Evolutionary conservation across 2,329 filamentous ascomycete genomes (phyloP), one percentile per base, ranked within the genome.

Genomic region (Epichloe baconii): DNA sequence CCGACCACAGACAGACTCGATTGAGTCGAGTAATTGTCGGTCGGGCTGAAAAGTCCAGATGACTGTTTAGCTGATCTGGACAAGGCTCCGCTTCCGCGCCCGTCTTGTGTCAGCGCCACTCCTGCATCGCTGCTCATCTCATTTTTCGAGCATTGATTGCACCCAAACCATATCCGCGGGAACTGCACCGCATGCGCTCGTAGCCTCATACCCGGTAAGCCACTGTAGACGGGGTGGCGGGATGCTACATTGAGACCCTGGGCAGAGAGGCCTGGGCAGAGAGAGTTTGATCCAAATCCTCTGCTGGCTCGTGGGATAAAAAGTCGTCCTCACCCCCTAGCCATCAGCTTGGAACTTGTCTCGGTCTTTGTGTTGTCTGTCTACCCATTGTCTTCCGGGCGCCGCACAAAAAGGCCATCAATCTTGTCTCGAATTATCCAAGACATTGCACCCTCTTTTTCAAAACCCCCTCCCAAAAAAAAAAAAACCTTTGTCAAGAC

Each of bases 301-400:
- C 49, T 43, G 17, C 37, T 44, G 46, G 37, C 49, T 47, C 36
- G 45, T 51, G 46, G 46, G 49, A 51, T 53, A 53, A 53, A 53
- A 49, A 47, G 43, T 49, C 52, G 45, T 19, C 49, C 42, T 44
- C 43, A 46, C 42, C 52, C 49, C 38, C 38, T 10, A 19, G 17
- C 45, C 37, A 19, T 12, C 1, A 3, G 6, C 11, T 35, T 12
- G 12, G 1, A 6, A 2, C n/a, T 21, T 19, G 44, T n/a, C 44
- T 48, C 40, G 35, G 36, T 43, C 36, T 10, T 49, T 17, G 21
- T 51, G 21, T 31, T 34, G 49, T 52, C 35, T 34, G 43, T 53
- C 40, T 44, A 38, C 37, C 43, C 45, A 48, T 51, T 45, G 52
- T 53, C 19, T 46, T 35, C 40, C 44, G 38, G 44, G 48, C 47